Conservation (phyloP, 75 land plant genomes). For the Selaginella tamariscina region DNA sequence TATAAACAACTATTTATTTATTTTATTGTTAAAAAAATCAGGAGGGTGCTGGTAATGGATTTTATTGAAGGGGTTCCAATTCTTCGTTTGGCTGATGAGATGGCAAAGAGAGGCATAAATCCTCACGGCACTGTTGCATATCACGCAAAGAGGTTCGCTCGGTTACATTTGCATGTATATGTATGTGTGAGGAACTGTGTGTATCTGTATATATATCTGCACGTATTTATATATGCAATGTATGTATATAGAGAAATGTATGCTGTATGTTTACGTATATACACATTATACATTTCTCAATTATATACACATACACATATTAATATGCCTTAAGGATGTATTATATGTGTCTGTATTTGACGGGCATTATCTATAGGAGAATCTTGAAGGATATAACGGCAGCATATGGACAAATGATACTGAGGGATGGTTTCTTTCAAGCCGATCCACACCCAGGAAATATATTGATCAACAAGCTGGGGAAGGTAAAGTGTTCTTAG, state of each 20-base stretch:
- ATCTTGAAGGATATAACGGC: slow-evolving; percentile 66
- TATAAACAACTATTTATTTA: slow-evolving; percentile 1
- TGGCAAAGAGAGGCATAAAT: slow-evolving; percentile 73
- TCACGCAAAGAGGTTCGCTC: slow-evolving; percentile 63
- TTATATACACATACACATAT: too few relatives aligned
- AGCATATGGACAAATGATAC: slow-evolving; percentile 97
- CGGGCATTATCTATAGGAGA: slow-evolving; percentile 54
- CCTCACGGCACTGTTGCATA: slow-evolving; percentile 65
- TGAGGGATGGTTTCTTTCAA: slow-evolving; percentile 93
- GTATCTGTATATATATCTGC: too few relatives aligned
- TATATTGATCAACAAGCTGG: slow-evolving; percentile 61
- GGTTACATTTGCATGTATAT: background rate
- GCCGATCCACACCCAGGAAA: slow-evolving; percentile 99
- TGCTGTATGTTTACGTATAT: too few relatives aligned
- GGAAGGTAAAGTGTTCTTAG: slow-evolving; percentile 82
- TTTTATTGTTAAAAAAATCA: slow-evolving; percentile 12
- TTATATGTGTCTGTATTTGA: too few relatives aligned
- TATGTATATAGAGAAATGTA: too few relatives aligned
- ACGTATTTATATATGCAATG: too few relatives aligned
- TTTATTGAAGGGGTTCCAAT: slow-evolving; percentile 85
- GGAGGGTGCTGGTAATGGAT: slow-evolving; percentile 89
- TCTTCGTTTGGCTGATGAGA: slow-evolving; percentile 63
- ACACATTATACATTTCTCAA: too few relatives aligned
- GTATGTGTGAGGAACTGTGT: background rate
- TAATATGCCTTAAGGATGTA: too few relatives aligned